phyloP scores from a whole-genome alignment of 2,329 filamentous ascomycete species.

The Triangularia setosa region DNA sequence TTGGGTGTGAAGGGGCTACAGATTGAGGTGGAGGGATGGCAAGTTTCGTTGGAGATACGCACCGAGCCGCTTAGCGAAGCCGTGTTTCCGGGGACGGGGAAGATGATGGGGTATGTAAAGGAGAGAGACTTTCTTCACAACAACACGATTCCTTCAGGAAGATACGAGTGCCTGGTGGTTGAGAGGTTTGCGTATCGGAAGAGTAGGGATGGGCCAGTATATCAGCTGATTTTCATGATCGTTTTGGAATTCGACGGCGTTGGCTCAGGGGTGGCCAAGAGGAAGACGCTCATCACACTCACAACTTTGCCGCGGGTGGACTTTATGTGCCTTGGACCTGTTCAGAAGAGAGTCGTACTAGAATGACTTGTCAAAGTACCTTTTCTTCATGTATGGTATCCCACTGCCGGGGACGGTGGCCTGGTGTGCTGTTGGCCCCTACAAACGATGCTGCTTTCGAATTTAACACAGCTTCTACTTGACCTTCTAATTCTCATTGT shows the following conservation, averaged over 20 bases:
- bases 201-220: background rate
- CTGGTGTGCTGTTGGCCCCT: too few species aligned
- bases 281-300: slow-evolving; percentile 10
- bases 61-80: slow-evolving; percentile 14
- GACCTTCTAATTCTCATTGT: background rate
- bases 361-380: background rate
- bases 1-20: background rate
- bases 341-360: background rate
- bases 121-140: slow-evolving; percentile 11
- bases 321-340: slow-evolving; percentile 1
- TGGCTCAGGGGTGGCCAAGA: slow-evolving; percentile 2
- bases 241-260: slow-evolving; percentile 7
- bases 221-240: slow-evolving; percentile 11
- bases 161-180: slow-evolving; percentile 6
- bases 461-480: background rate
- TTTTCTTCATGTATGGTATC: too few species aligned
- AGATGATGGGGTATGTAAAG: slow-evolving; percentile 2
- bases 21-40: slow-evolving; percentile 5
- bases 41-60: slow-evolving; percentile 1
- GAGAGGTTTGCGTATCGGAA: slow-evolving; percentile 1
- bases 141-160: slow-evolving; percentile 7
- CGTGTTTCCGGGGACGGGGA: background rate
- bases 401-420: too few species aligned
- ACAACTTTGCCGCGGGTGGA: background rate
- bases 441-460: too few species aligned